Evolutionary conservation across 495 filamentous ascomycete species (phyloP), one percentile per base, ranked within the genome.

Genomic region (Terfezia boudieri): DNA sequence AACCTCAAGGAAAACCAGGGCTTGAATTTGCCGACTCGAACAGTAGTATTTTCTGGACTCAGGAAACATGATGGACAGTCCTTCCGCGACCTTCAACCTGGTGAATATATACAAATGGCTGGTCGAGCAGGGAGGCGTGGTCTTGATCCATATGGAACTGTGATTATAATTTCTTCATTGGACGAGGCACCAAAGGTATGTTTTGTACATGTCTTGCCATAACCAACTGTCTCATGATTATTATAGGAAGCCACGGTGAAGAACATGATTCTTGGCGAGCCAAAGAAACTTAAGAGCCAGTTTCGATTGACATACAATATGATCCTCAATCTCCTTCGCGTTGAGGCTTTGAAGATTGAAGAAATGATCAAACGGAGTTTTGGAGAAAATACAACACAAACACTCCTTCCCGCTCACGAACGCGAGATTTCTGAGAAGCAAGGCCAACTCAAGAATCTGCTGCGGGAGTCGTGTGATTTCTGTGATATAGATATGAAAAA

Each of bases 291-390:
- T 51, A 76, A 84, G 46, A 95, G 88, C 23, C 92, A 98, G 64
- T 98, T 98, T 72, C 77, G 90, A 56, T 74, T 98, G 43, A 98
- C 90, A 1, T 98, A 98, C 71, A 96, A 94, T 67, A 98, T 98
- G 90, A 98, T 98, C 43, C 72, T 98, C 49, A 98, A 96, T 61
- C 75, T 98, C 8, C 72, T 98, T 20, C 81, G 90, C 17, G 90
- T 98, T 16, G 90, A 98, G 69, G 92, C 90, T 8, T 69, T 98
- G 54, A 96, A 94, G 69, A 96, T 98, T 59, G 90, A 98, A 67
- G 90, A 98, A 68, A 98, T 98, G 90, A 98, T 98, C 70, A 98
- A 98, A 73, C 79, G 90, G 58, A 94, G 86, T 66, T 98, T 98
- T 74, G 93, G 86, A 55, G 90, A 98, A 68, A 90, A 98, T 69